Base-by-base conservation (phyloP, 805 yeast species). In the Starmerella potacharoeniae region DNA sequence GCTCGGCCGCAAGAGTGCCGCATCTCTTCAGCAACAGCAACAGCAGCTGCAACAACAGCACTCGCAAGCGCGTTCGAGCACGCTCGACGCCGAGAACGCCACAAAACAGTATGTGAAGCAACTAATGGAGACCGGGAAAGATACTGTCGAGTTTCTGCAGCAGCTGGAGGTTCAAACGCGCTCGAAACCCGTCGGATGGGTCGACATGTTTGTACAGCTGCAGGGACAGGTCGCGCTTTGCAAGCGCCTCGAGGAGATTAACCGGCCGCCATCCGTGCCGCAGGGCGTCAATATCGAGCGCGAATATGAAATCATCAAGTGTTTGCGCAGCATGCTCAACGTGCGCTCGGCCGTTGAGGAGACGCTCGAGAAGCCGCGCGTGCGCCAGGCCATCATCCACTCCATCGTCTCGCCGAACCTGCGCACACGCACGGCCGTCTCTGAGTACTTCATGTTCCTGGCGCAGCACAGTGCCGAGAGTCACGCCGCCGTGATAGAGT, bases 121-220 rank as follows among this genome's bases (percentile, higher is more conserved):
- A 57, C 75, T 93, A 59, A 76, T 90, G 65, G 82, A 84, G 39
- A 84, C 55, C 5, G 57, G 84, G 62, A 70, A 79, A 35, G 81
- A 90, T 53, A 74, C 85, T 0, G 71, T 80, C 4, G 80, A 79
- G 52, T 87, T 90, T 66, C 73, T 91, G 60, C 86, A 84, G 41
- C 86, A 86, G 61, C 75, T 93, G 52, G 87, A 93, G 85, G 96
- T 93, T 6, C 87, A 95, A 48, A 73, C 91, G 44, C 80, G 97
- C 60, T 88, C 97, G 0, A 97, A 91, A 66, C 89, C 90, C 29
- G 73, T 81, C 28, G 77, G 73, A 39, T 91, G 97, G 97, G 93
- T 87, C 0, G 75, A 79, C 49, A 75, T 74, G 28, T 93, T 93
- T 63, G 74, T 88, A n/a, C 29, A 45, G 36, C 76, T 79, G 45